Evolutionary conservation across 208 protist species (phyloP).

Genomic region (Wallacemonas sp.): DNA sequence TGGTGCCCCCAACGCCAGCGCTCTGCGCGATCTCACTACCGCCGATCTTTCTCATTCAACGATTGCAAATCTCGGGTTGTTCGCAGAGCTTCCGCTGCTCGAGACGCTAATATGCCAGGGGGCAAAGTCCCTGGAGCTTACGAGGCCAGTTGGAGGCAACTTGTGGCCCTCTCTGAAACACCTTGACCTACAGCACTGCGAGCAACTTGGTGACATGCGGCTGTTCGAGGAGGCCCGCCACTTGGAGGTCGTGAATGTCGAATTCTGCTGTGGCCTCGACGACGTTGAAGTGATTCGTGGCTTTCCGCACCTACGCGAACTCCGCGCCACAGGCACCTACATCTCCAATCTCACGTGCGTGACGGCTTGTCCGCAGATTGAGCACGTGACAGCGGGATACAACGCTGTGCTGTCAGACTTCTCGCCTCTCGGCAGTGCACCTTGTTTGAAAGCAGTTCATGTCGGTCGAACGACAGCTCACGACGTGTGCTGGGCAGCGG

Average conservation of each 20-base stretch:
- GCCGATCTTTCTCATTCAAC: neutral
- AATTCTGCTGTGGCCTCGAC: neutral
- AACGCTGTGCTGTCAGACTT: neutral
- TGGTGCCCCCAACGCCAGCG: neutral
- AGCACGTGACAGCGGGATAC: neutral
- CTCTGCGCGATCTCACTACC: neutral
- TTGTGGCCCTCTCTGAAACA: neutral
- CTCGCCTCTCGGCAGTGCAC: neutral
- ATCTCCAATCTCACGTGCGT: neutral
- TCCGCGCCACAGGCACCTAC: neutral
- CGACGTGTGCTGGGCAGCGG: neutral
- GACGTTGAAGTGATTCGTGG: neutral
- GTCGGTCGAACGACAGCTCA: neutral
- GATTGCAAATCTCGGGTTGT: neutral
- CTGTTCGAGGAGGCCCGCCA: neutral
- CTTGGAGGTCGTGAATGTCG: neutral
- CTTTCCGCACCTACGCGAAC: neutral
- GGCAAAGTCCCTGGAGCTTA: neutral
- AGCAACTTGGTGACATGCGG: neutral
- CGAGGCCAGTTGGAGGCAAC: neutral
- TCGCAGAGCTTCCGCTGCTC: neutral
- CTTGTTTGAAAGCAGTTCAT: neutral
- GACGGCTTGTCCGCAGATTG: neutral
- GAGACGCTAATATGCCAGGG: neutral
- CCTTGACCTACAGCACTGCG: neutral